Evolutionary conservation across 2,329 filamentous ascomycete genomes (phyloP).

Genomic region (Botryotinia convoluta): DNA sequence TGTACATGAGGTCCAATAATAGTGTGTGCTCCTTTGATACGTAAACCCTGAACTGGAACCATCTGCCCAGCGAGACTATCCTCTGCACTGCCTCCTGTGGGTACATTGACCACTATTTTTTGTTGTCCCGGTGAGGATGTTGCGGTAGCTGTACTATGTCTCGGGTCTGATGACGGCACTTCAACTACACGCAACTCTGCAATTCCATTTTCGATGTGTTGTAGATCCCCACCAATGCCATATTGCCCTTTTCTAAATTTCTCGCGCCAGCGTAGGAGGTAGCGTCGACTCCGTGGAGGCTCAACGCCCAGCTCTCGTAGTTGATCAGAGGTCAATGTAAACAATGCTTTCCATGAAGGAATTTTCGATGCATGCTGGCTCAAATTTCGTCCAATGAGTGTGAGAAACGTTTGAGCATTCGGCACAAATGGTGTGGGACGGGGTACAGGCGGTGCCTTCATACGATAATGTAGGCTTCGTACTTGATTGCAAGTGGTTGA

Average conservation of each 20-base stretch:
- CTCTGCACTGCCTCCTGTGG: conserved; percentile 43
- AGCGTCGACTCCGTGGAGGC: conserved; percentile 75
- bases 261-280: conserved; percentile 84
- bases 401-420: conserved; percentile 81
- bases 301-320: conserved; percentile 83
- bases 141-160: conserved; percentile 45
- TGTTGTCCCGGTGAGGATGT: conserved; percentile 51
- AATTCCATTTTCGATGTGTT: conserved; percentile 60
- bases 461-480: conserved; percentile 43
- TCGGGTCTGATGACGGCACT: conserved; percentile 27
- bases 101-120: conserved; percentile 58
- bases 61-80: conserved; percentile 41
- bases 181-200: conserved; percentile 52
- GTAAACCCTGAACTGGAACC: conserved; percentile 61
- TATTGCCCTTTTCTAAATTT: conserved; percentile 75
- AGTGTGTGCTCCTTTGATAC: conserved; percentile 62
- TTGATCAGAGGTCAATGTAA: conserved; percentile 74
- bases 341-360: conserved; percentile 84
- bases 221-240: conserved; percentile 79
- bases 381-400: conserved; percentile 84
- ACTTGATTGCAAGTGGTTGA: conserved; percentile 33
- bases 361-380: conserved; percentile 82
- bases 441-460: conserved; percentile 51
- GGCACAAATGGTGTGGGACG: conserved; percentile 81
- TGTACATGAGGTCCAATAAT: conserved; percentile 75